phyloP scores from a whole-genome alignment of 2,329 filamentous ascomycete genomes.

The Lizonia empirigonia region DNA sequence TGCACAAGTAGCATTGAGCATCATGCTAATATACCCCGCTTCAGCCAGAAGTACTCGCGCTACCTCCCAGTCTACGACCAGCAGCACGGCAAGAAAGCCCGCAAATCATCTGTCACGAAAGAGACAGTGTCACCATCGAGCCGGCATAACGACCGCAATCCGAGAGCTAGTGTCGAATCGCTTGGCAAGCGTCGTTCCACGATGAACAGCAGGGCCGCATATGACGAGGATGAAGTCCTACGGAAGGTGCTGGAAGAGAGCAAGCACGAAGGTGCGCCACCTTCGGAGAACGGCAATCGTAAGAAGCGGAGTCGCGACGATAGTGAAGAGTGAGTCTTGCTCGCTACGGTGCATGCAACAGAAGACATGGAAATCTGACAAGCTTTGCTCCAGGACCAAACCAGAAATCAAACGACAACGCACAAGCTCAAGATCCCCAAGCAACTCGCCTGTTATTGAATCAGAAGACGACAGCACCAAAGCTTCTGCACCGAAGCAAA shows the following conservation, averaged over 20 bases:
- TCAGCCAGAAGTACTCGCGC: slow-evolving; percentile 66
- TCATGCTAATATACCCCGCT: slow-evolving; percentile 9
- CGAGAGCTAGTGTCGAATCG: slow-evolving; percentile 60
- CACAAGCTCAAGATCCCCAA: slow-evolving; percentile 62
- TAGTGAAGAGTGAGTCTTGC: slow-evolving; percentile 82
- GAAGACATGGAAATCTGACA: slow-evolving; percentile 32
- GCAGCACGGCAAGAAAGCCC: slow-evolving; percentile 55
- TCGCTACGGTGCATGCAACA: slow-evolving; percentile 12
- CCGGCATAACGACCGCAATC: slow-evolving; percentile 62
- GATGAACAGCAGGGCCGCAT: slow-evolving; percentile 96
- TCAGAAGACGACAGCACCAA: slow-evolving; percentile 71
- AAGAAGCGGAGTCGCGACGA: slow-evolving; percentile 88
- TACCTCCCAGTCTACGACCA: slow-evolving; percentile 66
- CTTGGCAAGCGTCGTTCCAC: slow-evolving; percentile 86
- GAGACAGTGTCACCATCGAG: slow-evolving; percentile 62
- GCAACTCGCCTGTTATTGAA: slow-evolving; percentile 61
- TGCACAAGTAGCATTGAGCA: background rate
- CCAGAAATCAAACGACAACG: slow-evolving; percentile 79
- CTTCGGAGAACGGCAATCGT: slow-evolving; percentile 62
- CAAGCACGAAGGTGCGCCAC: slow-evolving; percentile 73
- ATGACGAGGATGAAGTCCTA: slow-evolving; percentile 91
- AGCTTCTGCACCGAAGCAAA: slow-evolving; percentile 52
- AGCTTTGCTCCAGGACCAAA: slow-evolving; percentile 63
- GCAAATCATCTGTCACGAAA: slow-evolving; percentile 70
- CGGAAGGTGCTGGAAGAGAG: slow-evolving; percentile 92